These are phyloP conservation scores for Candida silvicultrix DNA, from an alignment of 805 yeast genomes.

Conservation along the genomic window DNA sequence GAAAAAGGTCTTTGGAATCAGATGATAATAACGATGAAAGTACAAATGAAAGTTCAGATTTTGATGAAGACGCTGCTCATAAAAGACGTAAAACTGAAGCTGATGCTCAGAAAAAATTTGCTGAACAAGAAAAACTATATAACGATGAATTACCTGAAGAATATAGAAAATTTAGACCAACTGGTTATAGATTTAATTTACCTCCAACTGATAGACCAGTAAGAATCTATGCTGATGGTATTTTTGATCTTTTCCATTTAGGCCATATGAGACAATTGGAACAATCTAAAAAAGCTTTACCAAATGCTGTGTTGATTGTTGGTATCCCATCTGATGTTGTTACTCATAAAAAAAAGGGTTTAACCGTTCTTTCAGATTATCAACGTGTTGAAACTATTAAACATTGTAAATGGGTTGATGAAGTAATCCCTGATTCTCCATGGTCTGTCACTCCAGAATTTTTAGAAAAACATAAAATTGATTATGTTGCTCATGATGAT, in stretches of 20 bases:
- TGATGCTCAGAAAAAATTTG: slow-evolving; percentile 22
- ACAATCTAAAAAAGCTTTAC: slow-evolving; percentile 90
- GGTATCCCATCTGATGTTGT: slow-evolving; percentile 89
- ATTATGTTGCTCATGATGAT: slow-evolving; percentile 97
- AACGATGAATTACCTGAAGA: slow-evolving; percentile 65
- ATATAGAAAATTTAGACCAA: slow-evolving; percentile 71
- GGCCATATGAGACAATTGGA: slow-evolving; percentile 98
- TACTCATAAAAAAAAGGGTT: slow-evolving; percentile 88
- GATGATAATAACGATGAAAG: slow-evolving; percentile 6
- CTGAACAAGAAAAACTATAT: slow-evolving; percentile 47
- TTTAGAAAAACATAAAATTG: slow-evolving; percentile 71
- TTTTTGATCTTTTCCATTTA: slow-evolving; percentile 90
- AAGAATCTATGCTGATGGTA: slow-evolving; percentile 97
- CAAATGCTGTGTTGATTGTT: slow-evolving; percentile 77
- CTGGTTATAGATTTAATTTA: slow-evolving; percentile 67
- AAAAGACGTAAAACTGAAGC: slow-evolving; percentile 20
- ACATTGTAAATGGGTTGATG: slow-evolving; percentile 98
- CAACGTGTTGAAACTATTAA: slow-evolving; percentile 87
- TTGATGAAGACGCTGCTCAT: slow-evolving; percentile 5
- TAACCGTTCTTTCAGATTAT: slow-evolving; percentile 82
- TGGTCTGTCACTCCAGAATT: slow-evolving; percentile 91
- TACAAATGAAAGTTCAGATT: slow-evolving; percentile 1
- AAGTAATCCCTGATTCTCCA: slow-evolving; percentile 90
- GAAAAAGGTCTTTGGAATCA: slow-evolving; percentile 12
- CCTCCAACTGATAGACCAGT: slow-evolving; percentile 87